phyloP scores from a whole-genome alignment of 192 early-diverging fungal species.

The Backusella westeae region DNA sequence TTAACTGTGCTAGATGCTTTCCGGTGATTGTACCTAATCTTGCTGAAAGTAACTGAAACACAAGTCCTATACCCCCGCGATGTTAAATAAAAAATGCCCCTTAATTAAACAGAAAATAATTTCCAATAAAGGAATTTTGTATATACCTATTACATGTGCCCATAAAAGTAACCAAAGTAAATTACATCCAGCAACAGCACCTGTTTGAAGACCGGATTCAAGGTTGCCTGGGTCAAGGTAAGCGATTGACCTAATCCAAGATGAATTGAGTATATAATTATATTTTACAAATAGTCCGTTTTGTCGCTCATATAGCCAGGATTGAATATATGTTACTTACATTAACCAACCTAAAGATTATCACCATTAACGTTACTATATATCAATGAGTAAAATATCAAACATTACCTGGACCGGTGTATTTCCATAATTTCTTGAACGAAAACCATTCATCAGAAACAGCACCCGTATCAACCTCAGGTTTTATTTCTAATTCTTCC shows the following conservation, averaged over 20 bases:
- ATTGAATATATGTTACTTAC: not conserved
- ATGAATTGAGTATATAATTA: not conserved
- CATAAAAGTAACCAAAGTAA: constrained; percentile 67
- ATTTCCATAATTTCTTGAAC: constrained; percentile 60
- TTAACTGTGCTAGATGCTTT: constrained; percentile 57
- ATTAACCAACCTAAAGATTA: constrained; percentile 9
- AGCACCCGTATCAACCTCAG: constrained; percentile 11
- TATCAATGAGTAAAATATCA: not conserved
- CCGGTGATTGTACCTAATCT: constrained; percentile 65
- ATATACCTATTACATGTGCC: constrained; percentile 54
- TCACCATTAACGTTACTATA: not conserved
- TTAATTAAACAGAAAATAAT: not conserved
- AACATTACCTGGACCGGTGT: constrained; percentile 59
- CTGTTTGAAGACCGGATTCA: constrained; percentile 67
- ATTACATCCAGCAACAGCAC: constrained; percentile 64
- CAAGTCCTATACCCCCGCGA: constrained; percentile 36
- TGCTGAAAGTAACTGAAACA: constrained; percentile 60
- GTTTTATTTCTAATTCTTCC: constrained; percentile 15
- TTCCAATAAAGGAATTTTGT: not conserved
- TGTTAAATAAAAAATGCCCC: not conserved
- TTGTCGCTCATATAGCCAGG: not conserved
- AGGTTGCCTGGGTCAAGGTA: constrained; percentile 72
- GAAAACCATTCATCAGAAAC: constrained; percentile 45
- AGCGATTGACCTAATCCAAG: constrained; percentile 50
- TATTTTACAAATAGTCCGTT: not conserved